These are phyloP conservation scores for Puya raimondii DNA, from an alignment of 176 grass and related monocot species.

Conservation along the genomic window DNA sequence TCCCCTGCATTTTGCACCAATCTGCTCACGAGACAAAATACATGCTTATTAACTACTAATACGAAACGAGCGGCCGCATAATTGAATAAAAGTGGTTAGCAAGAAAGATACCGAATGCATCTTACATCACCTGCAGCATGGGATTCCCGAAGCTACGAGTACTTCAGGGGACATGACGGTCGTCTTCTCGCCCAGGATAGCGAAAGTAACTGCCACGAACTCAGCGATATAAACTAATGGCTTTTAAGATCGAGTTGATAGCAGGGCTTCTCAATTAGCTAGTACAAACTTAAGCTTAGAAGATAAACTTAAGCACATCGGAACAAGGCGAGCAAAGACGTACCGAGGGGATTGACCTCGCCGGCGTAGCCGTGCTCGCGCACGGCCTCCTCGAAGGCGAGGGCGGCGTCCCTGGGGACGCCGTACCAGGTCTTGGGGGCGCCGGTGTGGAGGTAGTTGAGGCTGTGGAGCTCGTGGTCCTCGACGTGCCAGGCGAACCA, in stretches of 20 bases:
- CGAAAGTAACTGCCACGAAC: conserved; percentile 53
- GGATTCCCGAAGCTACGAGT: conserved; percentile 61
- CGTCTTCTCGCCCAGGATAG: conserved; percentile 72
- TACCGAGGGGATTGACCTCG: conserved; percentile 75
- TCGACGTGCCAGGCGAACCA: conserved; percentile 98
- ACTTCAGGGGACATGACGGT: conserved; percentile 90
- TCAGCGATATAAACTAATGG: background rate
- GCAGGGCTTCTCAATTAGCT: background rate
- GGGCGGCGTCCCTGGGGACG: conserved; percentile 63
- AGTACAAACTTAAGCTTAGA: background rate
- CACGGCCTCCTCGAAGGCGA: conserved; percentile 82
- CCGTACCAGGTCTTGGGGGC: conserved; percentile 82
- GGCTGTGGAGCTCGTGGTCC: conserved; percentile 86
- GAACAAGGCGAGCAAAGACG: background rate
- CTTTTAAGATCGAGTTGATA: background rate
- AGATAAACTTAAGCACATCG: conserved; percentile 10
- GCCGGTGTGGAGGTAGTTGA: conserved; percentile 88
- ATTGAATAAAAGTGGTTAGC: background rate
- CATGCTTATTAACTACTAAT: background rate
- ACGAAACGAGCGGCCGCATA: conserved; percentile 3
- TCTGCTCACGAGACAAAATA: conserved; percentile 27
- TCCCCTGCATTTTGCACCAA: conserved; percentile 98
- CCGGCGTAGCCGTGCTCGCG: conserved; percentile 64
- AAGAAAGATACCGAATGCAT: background rate
- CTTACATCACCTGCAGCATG: conserved; percentile 68